Base-by-base conservation (phyloP, 2,329 filamentous ascomycete species). In the Curvularia hawaiiensis region DNA sequence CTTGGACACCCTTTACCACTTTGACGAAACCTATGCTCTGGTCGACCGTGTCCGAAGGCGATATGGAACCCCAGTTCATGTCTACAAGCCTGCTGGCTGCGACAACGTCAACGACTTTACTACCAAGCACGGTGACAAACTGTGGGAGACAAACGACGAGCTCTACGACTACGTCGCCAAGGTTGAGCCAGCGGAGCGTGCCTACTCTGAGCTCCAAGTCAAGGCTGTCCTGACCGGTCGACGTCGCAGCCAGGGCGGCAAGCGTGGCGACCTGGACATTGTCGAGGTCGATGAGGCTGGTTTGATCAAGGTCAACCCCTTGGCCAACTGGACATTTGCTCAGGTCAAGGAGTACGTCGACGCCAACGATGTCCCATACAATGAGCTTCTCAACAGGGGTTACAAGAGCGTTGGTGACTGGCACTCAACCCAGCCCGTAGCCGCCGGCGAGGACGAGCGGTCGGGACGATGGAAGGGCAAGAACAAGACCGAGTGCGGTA, bases 371-470 rank as follows among this genome's bases (percentile, higher is more conserved):
- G 92, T 99, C 4, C 95, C 95, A 0, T 98, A 97, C 84, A 99
- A 99, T 76, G 88, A 85, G 61, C 85, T 99, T 30, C 85, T 99
- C 46, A 91, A 97, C 79, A 84, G 83, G 58, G 95, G 95, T n/a
- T 99, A 99, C 85, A 97, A 98, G 85, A 97, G 92, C 64, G 85
- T 99, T 62, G 95, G 95, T 61, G 95, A 99, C 83, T 98, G 93
- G 91, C 95, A 99, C 84, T 97, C 92, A 50, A 99, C 95, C 4
- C 89, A 82, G 63, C 93, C 95, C 12, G 92, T 98, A 60, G 87
- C 84, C 62, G 92, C 94, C 58, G 91, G 91, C 64, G 95, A 99
- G 79, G 95, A 98, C 71, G 95, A 99, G 85, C 89, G 95, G 50
- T 90, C 95, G 9, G 95, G 95, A 57, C 89, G 95, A 67, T 99